These are phyloP conservation scores for Chlorencoelia australis DNA, from an alignment of 2,329 filamentous ascomycete species.

Conservation along the genomic window DNA sequence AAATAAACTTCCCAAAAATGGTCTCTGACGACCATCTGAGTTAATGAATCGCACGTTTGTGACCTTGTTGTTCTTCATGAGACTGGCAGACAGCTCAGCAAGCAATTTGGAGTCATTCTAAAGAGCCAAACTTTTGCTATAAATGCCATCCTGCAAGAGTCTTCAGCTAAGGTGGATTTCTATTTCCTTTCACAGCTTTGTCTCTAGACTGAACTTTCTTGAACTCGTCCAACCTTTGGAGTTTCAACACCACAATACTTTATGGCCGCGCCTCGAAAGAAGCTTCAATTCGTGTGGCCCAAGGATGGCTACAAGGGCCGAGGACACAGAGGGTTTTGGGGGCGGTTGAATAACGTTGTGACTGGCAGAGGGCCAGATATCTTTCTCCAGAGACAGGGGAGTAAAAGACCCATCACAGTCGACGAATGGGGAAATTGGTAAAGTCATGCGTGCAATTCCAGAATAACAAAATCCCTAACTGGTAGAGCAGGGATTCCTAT, in stretches of 20 bases:
- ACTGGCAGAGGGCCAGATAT: constrained; percentile 33
- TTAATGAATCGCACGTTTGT: too few relatives aligned
- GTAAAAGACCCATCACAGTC: constrained; percentile 13
- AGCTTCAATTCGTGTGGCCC: constrained; percentile 23
- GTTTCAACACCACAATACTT: background rate
- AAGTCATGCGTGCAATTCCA: background rate
- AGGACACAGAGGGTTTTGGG: constrained; percentile 19
- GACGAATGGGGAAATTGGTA: constrained; percentile 26
- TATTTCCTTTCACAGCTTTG: too few relatives aligned
- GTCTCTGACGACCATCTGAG: too few relatives aligned
- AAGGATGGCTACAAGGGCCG: constrained; percentile 22
- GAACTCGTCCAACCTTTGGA: too few relatives aligned
- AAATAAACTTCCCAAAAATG: too few relatives aligned
- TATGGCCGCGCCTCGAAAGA: background rate
- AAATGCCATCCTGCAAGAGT: too few relatives aligned
- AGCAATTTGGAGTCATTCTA: background rate
- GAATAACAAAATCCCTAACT: background rate
- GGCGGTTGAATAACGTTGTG: constrained; percentile 28
- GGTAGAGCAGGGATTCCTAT: constrained; percentile 23
- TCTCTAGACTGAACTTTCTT: too few relatives aligned
- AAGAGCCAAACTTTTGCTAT: background rate
- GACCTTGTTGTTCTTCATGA: background rate
- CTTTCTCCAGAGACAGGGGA: constrained; percentile 24
- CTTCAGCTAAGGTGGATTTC: too few relatives aligned
- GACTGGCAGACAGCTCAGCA: background rate